Base-by-base conservation (phyloP, 2,329 filamentous ascomycete species). In the Bertia moriformis region DNA sequence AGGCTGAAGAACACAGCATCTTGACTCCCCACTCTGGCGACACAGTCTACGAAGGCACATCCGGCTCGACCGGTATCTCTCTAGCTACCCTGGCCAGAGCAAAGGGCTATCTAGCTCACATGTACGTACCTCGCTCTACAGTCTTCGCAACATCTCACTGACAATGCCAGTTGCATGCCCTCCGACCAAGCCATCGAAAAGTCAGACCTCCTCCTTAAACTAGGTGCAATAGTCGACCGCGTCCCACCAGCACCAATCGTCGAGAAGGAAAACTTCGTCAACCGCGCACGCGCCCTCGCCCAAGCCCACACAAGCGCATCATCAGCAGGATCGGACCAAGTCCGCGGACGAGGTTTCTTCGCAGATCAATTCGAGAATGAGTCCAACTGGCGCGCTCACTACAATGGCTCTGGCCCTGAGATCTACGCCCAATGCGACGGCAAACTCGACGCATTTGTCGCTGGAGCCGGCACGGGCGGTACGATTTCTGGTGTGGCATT, bases 361-460 rank as follows among this genome's bases (percentile, higher is more conserved):
- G 78, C 79, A 2, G 76, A 85, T 49, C 80, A 85, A 46, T 85
- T 85, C 48, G 80, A 85, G 51, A 83, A 76, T 36, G 62, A 70
- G 41, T 75, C 78, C 2, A 85, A 85, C 51, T 83, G 77, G 66
- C 62, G 65, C 33, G 78, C 80, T 2, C 80, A 85, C 53, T 76
- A 72, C 48, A 62, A 68, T 20, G 68, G 69, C 18, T 84, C 80
- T 1, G 80, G 79, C 0, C 80, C 79, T 1, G 80, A 85, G 54
- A 80, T 85, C 41, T 81, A 69, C 48, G 57, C 62, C 4, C 80
- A 85, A 52, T 78, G 71, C 19, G 64, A 64, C 13, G 77, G 75
- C 1, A 57, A 54, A 18, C 53, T 85, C 2, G 77, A 83, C 55
- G 79, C 75, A 0, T 84, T 85, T 50, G 69, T 84, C 4, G 71